Percentiles rank a stretch among this genome's conserved stretches.
Conservation (phyloP, 306 rosid genomes). For the Quercus alba region DNA sequence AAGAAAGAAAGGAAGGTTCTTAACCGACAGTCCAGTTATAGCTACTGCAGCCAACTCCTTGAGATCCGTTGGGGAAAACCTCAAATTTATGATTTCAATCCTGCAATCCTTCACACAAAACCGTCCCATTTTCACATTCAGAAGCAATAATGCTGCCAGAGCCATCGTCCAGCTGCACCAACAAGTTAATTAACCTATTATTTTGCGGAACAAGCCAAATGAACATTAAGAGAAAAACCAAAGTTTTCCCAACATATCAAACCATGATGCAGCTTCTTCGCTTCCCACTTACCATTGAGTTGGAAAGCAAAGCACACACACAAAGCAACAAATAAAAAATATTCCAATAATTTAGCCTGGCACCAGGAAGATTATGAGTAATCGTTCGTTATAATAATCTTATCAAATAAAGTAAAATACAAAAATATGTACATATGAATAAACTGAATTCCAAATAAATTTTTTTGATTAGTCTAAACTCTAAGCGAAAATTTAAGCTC, state of each 20-base stretch:
- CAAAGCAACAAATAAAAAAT: neutral
- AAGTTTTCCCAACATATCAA: neutral
- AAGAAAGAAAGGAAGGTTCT: slow-evolving; percentile 20
- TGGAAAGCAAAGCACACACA: neutral
- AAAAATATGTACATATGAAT: neutral
- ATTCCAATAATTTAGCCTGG: neutral
- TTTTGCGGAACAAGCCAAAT: neutral
- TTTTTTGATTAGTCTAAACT: neutral
- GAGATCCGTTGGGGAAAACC: slow-evolving; percentile 56
- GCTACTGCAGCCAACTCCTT: slow-evolving; percentile 55
- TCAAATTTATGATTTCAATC: slow-evolving; percentile 79
- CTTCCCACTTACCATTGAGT: neutral
- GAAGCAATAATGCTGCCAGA: slow-evolving; percentile 13
- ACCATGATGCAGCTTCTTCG: neutral
- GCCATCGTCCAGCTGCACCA: slow-evolving; percentile 69
- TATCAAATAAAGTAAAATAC: neutral
- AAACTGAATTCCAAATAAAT: neutral
- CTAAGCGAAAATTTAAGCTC: too few relatives aligned
- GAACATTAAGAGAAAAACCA: neutral
- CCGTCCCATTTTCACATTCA: slow-evolving; percentile 44
- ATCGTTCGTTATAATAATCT: too few relatives aligned
- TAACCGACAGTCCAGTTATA: slow-evolving; percentile 83
- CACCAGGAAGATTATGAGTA: neutral
- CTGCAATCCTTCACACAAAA: slow-evolving; percentile 44
- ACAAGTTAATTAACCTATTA: neutral